These are phyloP conservation scores for Alternaria burnsii DNA, from an alignment of 2,329 filamentous ascomycete genomes.

Conservation along the genomic window DNA sequence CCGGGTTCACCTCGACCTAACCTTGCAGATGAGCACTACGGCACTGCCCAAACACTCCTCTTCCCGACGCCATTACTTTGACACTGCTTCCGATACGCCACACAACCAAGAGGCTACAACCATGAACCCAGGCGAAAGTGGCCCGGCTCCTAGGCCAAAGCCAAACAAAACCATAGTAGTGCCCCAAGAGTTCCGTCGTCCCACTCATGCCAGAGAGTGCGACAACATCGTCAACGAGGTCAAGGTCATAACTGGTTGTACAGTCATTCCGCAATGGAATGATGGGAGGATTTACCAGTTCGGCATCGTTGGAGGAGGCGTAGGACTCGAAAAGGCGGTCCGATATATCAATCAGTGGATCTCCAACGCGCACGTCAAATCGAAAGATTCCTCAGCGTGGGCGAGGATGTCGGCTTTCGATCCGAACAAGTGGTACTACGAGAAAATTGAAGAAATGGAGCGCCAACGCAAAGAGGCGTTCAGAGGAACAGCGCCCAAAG, in stretches of 20 bases:
- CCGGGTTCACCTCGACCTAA: conserved; percentile 9
- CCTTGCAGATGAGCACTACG: conserved; percentile 1
- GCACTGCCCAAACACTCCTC: neutral
- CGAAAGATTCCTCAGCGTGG: conserved; percentile 36
- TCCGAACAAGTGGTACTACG: conserved; percentile 33
- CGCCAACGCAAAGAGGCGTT: conserved; percentile 30
- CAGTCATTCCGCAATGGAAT: conserved; percentile 25
- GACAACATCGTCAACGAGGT: conserved; percentile 22
- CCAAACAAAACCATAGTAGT: conserved; percentile 32
- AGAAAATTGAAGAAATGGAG: conserved; percentile 26
- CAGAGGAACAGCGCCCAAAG: conserved; percentile 26
- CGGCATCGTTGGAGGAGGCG: conserved; percentile 33
- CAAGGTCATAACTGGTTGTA: conserved; percentile 30
- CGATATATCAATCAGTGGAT: conserved; percentile 42
- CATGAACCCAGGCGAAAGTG: neutral
- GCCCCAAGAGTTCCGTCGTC: conserved; percentile 29
- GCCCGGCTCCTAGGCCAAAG: conserved; percentile 13
- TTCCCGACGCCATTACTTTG: neutral
- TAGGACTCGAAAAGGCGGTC: conserved; percentile 29
- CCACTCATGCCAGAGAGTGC: conserved; percentile 22
- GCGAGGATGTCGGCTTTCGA: conserved; percentile 38
- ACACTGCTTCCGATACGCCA: neutral
- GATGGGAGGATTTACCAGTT: conserved; percentile 29
- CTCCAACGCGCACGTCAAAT: conserved; percentile 26
- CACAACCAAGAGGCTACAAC: neutral